phyloP scores from a whole-genome alignment of 1,284 basidiomycete species.

The Cystobasidiaceae sp. region DNA sequence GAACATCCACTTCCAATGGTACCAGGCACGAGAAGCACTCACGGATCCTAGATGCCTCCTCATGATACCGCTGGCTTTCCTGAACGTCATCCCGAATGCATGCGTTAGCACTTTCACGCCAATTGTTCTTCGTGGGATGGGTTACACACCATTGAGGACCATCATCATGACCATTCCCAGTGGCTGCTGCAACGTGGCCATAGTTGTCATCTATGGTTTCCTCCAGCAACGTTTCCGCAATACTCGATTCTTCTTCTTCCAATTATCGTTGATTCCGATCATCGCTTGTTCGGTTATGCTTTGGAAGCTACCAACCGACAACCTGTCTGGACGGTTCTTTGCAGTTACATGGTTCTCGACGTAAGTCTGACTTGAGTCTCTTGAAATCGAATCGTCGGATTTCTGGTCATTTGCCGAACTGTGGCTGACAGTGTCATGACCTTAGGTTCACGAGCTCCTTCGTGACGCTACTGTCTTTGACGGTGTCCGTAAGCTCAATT shows the following conservation, averaged over 20 bases:
- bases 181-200: not conserved
- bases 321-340: not conserved
- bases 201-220: slow-evolving; percentile 6
- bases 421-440: too few species aligned
- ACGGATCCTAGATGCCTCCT: slow-evolving; percentile 49
- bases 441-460: slow-evolving; percentile 8
- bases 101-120: slow-evolving; percentile 15
- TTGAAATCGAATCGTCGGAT: not conserved
- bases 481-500: slow-evolving; percentile 4
- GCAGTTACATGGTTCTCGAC: slow-evolving; percentile 16
- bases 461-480: slow-evolving; percentile 10
- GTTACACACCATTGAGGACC: not conserved
- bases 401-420: too few species aligned
- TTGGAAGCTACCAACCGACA: slow-evolving; percentile 11
- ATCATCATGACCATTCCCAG: slow-evolving; percentile 18
- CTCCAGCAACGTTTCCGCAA: slow-evolving; percentile 19
- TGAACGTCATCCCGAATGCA: slow-evolving; percentile 13
- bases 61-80: slow-evolving; percentile 11
- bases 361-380: not conserved
- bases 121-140: not conserved
- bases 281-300: slow-evolving; percentile 11
- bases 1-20: slow-evolving; percentile 55
- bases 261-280: slow-evolving; percentile 3
- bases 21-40: slow-evolving; percentile 58
- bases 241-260: slow-evolving; percentile 13